A percentile compares a stretch with the other conserved stretches of the same genome.
These are phyloP conservation scores for Jasminum sambac DNA, from an alignment of 257 asterid species.

Conservation along the genomic window DNA sequence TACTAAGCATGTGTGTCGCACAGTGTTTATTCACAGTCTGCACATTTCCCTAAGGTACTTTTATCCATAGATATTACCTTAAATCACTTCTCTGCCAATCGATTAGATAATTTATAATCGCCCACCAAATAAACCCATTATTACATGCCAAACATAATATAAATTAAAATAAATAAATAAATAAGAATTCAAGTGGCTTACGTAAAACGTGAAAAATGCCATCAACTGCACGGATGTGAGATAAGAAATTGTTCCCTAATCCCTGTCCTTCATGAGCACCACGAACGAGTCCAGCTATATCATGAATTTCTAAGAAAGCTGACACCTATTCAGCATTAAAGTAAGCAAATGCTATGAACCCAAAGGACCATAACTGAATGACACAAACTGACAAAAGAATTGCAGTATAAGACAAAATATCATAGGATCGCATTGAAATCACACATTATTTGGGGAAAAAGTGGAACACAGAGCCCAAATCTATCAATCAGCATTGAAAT, in stretches of 20 bases:
- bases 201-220: slow-evolving; percentile 97
- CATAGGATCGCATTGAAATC: background rate
- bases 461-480: background rate
- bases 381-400: background rate
- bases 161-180: slow-evolving; percentile 1
- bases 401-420: background rate
- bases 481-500: slow-evolving; percentile 11
- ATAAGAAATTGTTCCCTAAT: slow-evolving; percentile 89
- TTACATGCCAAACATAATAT: too few species aligned
- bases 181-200: slow-evolving; percentile 35
- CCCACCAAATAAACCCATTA: too few species aligned
- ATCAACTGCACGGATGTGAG: slow-evolving; percentile 98
- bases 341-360: background rate
- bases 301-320: slow-evolving; percentile 95
- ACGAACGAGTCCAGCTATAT: slow-evolving; percentile 96
- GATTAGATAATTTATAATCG: too few species aligned
- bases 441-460: background rate
- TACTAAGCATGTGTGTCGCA: background rate
- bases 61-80: too few species aligned
- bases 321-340: slow-evolving; percentile 53
- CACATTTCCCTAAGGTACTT: too few species aligned
- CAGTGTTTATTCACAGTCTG: too few species aligned
- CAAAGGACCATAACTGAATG: background rate
- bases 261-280: slow-evolving; percentile 99
- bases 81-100: too few species aligned